phyloP scores from a whole-genome alignment of 257 asterid species.

The Nemophila menziesii region DNA sequence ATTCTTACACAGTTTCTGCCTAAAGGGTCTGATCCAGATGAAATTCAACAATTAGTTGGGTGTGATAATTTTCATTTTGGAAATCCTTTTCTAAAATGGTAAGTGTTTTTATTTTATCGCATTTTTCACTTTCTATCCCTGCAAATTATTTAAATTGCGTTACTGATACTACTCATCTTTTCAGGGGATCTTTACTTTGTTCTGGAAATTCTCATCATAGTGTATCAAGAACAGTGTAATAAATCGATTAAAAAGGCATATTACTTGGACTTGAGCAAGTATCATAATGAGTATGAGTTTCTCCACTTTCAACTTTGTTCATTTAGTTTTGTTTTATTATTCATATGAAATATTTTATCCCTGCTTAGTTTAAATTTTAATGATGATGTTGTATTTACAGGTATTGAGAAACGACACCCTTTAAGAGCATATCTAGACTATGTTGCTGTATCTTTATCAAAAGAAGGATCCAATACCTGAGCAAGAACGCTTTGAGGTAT shows the following conservation, averaged over 20 bases:
- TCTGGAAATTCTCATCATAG: slow-evolving; percentile 68
- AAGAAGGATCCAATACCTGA: slow-evolving; percentile 88
- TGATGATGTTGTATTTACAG: slow-evolving; percentile 25
- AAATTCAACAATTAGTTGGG: slow-evolving; percentile 55
- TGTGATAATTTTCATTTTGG: slow-evolving; percentile 74
- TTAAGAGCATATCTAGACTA: slow-evolving; percentile 73
- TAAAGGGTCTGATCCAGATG: slow-evolving; percentile 42
- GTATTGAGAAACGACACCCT: slow-evolving; percentile 59
- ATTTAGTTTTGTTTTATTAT: too few species aligned
- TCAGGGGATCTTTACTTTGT: slow-evolving; percentile 81
- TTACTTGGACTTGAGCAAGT: slow-evolving; percentile 49
- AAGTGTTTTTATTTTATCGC: slow-evolving; percentile 25
- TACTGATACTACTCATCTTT: too few species aligned
- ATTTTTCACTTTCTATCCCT: not conserved
- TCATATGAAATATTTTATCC: too few species aligned
- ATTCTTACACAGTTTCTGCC: slow-evolving; percentile 65
- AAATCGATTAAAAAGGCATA: slow-evolving; percentile 53
- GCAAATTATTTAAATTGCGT: too few species aligned
- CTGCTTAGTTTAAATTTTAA: too few species aligned
- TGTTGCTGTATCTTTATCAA: slow-evolving; percentile 73
- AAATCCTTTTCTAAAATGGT: slow-evolving; percentile 73
- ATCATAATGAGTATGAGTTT: slow-evolving; percentile 69
- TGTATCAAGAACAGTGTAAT: too few species aligned
- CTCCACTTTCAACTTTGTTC: too few species aligned
- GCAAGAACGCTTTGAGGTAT: slow-evolving; percentile 94